Evolutionary conservation across 345 rosid genomes (phyloP).

Genomic region (Trapa incisa): DNA sequence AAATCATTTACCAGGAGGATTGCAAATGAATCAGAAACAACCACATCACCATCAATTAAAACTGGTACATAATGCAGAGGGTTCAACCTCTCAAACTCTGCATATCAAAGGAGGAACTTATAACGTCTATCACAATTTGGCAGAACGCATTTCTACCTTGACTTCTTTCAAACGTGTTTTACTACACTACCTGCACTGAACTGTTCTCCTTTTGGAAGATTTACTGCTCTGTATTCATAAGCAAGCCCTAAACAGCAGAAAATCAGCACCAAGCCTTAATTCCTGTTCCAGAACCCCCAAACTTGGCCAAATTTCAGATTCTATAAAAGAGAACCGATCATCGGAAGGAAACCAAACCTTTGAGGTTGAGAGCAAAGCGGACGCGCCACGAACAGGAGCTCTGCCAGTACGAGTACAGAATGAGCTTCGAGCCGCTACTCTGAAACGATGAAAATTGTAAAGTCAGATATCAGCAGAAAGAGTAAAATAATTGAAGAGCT

Average conservation of each 20-base stretch:
- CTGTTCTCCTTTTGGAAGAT: constrained; percentile 34
- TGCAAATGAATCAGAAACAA: constrained; percentile 41
- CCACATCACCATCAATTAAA: constrained; percentile 37
- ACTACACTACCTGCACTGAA: constrained; percentile 25
- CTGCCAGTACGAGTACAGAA: constrained; percentile 39
- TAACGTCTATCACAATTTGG: neutral
- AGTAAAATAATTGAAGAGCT: neutral
- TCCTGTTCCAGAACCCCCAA: neutral
- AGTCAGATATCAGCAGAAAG: neutral
- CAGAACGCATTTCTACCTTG: neutral
- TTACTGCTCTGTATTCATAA: constrained; percentile 34
- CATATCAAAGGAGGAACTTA: constrained; percentile 5
- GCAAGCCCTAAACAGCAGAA: constrained; percentile 22
- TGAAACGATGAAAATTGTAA: neutral
- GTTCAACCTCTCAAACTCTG: constrained; percentile 38
- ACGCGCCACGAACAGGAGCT: constrained; percentile 68
- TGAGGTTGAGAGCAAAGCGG: constrained; percentile 42
- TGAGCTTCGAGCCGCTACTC: constrained; percentile 7
- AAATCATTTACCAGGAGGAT: constrained; percentile 28
- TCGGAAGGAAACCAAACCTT: constrained; percentile 17
- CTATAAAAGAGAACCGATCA: neutral
- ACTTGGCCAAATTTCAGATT: neutral
- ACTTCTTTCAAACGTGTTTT: neutral
- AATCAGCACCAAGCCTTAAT: neutral
- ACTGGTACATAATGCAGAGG: constrained; percentile 37